Evolutionary conservation across 352 stramenopile genomes (phyloP), one percentile per base, ranked within the genome.

Genomic region (Phytopythium ostracodes): DNA sequence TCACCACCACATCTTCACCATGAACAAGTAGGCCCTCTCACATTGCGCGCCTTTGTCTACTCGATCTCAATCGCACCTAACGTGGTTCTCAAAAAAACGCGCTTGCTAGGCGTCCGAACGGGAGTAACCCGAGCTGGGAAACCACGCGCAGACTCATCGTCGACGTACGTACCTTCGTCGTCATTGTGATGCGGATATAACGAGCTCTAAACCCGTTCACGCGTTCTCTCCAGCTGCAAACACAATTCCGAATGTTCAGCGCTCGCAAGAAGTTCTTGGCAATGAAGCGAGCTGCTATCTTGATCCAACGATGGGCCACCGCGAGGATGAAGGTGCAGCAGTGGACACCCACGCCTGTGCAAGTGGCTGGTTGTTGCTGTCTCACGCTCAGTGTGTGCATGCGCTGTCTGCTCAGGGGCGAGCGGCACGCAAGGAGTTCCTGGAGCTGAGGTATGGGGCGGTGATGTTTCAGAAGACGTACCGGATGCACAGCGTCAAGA

Each of bases 241-340:
- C 71, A 4, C 77, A 86, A 25, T 92, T 84, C 38, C 79, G 84
- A 33, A 88, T 88, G 82, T 89, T 87, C 42, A 79, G 68, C 25
- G 70, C 71, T 25, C 67, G 81, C 22, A 88, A 89, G 61, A 64
- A 67, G 24, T 94, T 77, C 50, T 56, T 72, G 43, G 55, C 43
- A 0, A 66, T 73, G 61, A 71, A 65, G 18, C 62, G 63, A 17
- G 77, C 82, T 20, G 66, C 64, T 5, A 68, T 82, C 25, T 64
- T 64, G 9, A 89, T 94, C 22, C 82, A 92, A 56, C 73, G 69
- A 46, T 84, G 74, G 65, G 59, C 76, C 17, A 66, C 81, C 25
- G 77, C 80, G 12, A 64, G 68, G 25, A 74, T 91, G 40, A 83
- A 84, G 67, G 82, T 89, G 64, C 17, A 29, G 44, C 11, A 20